These are phyloP conservation scores for Salvia rosmarinus DNA, from an alignment of 257 asterid species.

Conservation along the genomic window DNA sequence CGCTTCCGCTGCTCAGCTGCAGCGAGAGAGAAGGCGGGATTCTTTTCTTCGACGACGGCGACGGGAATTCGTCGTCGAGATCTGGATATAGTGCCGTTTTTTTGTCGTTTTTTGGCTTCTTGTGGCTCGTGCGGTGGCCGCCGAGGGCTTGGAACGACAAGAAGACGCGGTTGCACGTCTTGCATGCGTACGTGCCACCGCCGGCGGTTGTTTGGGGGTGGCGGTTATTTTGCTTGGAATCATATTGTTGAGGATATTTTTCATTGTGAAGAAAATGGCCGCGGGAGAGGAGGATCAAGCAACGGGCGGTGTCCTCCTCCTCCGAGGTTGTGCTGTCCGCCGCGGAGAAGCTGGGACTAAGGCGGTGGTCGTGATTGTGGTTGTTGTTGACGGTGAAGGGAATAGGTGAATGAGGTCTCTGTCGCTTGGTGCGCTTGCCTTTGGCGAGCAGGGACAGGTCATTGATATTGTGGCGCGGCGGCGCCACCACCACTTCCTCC, in stretches of 20 bases:
- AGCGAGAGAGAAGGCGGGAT: constrained; percentile 40
- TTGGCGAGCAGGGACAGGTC: constrained; percentile 46
- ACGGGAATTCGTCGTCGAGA: constrained; percentile 42
- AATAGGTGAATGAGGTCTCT: constrained; percentile 41
- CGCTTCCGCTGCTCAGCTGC: constrained; percentile 37
- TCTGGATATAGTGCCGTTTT: constrained; percentile 8
- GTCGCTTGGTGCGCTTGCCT: constrained; percentile 54
- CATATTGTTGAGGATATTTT: not conserved
- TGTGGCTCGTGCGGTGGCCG: constrained; percentile 72
- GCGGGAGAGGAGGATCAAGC: constrained; percentile 51
- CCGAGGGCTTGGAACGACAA: constrained; percentile 66
- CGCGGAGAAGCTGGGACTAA: constrained; percentile 16
- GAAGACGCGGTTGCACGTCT: constrained; percentile 59
- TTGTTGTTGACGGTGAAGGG: constrained; percentile 29
- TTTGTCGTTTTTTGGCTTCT: constrained; percentile 47
- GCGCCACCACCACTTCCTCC: constrained; percentile 30
- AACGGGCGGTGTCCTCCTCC: constrained; percentile 58
- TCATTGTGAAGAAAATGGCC: constrained; percentile 28
- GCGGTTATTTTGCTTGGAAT: not conserved
- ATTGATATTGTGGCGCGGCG: constrained; percentile 30
- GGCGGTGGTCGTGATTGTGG: constrained; percentile 21
- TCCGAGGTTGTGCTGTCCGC: constrained; percentile 38
- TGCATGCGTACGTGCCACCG: constrained; percentile 51
- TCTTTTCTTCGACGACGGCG: constrained; percentile 34
- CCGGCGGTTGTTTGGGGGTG: constrained; percentile 12